Conservation (phyloP, 345 rosid species). For the Camelina sativa region DNA sequence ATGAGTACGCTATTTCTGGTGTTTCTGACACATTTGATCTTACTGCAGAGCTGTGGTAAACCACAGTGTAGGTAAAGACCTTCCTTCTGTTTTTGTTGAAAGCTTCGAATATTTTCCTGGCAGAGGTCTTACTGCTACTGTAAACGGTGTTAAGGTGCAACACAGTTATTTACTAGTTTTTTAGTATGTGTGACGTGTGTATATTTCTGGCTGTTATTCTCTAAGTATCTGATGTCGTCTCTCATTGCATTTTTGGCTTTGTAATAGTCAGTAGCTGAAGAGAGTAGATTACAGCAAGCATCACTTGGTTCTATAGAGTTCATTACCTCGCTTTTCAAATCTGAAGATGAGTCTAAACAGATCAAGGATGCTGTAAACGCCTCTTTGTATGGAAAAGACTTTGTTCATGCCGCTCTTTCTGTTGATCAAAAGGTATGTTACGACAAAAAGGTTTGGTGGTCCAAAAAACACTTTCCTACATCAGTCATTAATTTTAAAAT, state of each 20-base stretch:
- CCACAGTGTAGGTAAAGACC: constrained; percentile 87
- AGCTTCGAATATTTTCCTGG: constrained; percentile 96
- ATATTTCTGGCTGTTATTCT: constrained; percentile 10
- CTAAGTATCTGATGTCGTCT: neutral
- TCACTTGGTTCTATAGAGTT: constrained; percentile 96
- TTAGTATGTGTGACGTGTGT: neutral
- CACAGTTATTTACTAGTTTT: neutral
- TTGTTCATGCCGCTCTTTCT: constrained; percentile 95
- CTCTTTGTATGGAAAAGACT: constrained; percentile 79
- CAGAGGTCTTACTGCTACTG: constrained; percentile 88
- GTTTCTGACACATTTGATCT: constrained; percentile 30
- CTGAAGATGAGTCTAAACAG: constrained; percentile 74
- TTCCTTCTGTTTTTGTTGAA: constrained; percentile 82
- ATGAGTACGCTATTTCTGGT: neutral
- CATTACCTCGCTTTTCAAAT: constrained; percentile 74
- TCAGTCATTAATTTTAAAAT: neutral
- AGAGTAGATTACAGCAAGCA: constrained; percentile 62
- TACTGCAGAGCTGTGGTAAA: constrained; percentile 92
- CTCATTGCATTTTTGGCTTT: constrained; percentile 40
- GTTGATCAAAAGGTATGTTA: constrained; percentile 78
- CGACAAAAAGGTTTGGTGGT: neutral
- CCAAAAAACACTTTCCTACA: constrained; percentile 2
- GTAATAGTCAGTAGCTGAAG: constrained; percentile 67
- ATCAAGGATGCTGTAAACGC: constrained; percentile 80
- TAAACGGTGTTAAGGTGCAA: constrained; percentile 65